Conservation (phyloP, 1,284 basidiomycete species). For the Trametes hirsuta region DNA sequence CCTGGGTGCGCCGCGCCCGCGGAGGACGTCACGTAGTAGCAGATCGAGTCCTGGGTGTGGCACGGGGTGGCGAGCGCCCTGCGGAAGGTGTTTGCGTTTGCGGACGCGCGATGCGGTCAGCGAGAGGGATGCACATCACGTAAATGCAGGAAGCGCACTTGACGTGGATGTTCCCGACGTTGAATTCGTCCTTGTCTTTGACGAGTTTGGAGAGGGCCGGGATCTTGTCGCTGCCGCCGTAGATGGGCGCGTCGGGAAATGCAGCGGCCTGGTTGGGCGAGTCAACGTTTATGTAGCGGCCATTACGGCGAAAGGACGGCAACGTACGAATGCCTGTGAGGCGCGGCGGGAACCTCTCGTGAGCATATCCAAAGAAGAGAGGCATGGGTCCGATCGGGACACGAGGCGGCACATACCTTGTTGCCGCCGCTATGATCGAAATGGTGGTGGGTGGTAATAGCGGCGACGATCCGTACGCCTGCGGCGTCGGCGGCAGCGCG, state of each 20-base stretch:
- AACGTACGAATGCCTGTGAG: conserved; percentile 57
- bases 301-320: neutral
- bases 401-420: conserved; percentile 45
- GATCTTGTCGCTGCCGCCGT: conserved; percentile 81
- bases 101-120: neutral
- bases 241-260: conserved; percentile 77
- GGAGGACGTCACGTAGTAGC: conserved; percentile 77
- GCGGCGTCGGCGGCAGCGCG: conserved; percentile 65
- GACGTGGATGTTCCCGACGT: conserved; percentile 70
- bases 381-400: neutral
- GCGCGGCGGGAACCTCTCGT: neutral
- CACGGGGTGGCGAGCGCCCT: conserved; percentile 92
- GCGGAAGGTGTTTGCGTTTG: neutral
- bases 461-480: conserved; percentile 73
- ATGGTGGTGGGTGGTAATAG: conserved; percentile 90
- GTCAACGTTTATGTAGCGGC: neutral
- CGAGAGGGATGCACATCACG: neutral
- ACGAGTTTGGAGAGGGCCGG: conserved; percentile 75
- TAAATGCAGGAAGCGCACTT: conserved; percentile 48
- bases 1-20: conserved; percentile 55
- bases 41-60: conserved; percentile 97
- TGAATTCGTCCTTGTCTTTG: conserved; percentile 79
- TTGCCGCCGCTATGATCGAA: conserved; percentile 91
- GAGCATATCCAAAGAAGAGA: neutral
- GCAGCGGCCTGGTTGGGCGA: conserved; percentile 47